A percentile compares a stretch with the other conserved stretches of the same genome.
phyloP scores from a whole-genome alignment of 768 basidiomycete genomes.

The Cystofilobasidium ferigula region DNA sequence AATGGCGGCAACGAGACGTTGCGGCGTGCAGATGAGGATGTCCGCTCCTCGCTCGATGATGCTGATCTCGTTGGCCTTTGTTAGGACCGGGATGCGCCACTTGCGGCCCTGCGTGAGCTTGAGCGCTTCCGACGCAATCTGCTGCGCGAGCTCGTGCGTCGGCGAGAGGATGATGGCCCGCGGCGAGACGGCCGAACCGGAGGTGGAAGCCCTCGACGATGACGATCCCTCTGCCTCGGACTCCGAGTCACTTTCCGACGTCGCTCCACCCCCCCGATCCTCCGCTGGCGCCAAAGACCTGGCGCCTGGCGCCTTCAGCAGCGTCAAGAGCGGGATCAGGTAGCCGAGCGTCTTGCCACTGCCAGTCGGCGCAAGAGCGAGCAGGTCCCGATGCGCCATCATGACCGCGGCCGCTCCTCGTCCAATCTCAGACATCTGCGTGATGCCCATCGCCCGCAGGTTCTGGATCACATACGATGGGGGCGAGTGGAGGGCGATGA shows the following conservation, averaged over 20 bases:
- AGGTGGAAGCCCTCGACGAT: conserved; percentile 45
- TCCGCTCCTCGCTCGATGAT: conserved; percentile 48
- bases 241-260: not conserved
- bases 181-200: not conserved
- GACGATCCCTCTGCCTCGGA: conserved; percentile 29
- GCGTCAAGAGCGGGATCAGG: conserved; percentile 63
- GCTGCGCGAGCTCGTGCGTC: conserved; percentile 88
- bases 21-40: conserved; percentile 81
- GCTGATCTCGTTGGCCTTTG: conserved; percentile 78
- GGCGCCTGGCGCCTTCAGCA: conserved; percentile 32
- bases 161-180: conserved; percentile 77
- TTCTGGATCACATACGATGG: conserved; percentile 56
- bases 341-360: conserved; percentile 95
- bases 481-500: conserved; percentile 51
- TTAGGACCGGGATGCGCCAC: conserved; percentile 72
- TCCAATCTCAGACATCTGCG: conserved; percentile 68
- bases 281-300: not conserved
- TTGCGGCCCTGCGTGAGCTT: conserved; percentile 70
- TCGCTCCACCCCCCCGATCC: not conserved
- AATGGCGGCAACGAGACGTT: conserved; percentile 71
- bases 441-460: conserved; percentile 51
- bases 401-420: conserved; percentile 67
- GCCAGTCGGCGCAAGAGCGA: conserved; percentile 92
- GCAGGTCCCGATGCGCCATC: conserved; percentile 71
- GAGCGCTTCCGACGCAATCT: conserved; percentile 82